These are phyloP conservation scores for Aureobasidium zeae DNA, from an alignment of 2,329 filamentous ascomycete genomes.

Conservation along the genomic window DNA sequence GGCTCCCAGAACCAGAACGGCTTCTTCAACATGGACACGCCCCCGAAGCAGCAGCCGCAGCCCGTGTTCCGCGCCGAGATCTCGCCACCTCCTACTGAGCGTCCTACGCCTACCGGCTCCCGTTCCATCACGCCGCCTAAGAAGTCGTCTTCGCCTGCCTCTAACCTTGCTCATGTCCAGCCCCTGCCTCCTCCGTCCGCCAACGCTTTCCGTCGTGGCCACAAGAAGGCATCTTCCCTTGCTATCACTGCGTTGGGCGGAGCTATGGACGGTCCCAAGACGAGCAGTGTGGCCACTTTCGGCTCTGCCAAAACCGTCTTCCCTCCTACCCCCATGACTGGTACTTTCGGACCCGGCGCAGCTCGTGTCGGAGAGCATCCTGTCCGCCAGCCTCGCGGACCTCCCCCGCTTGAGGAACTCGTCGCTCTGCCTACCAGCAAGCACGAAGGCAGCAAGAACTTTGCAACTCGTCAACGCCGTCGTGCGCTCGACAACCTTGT, in stretches of 20 bases:
- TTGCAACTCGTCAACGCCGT: slow-evolving; percentile 82
- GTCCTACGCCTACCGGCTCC: slow-evolving; percentile 40
- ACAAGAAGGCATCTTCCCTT: slow-evolving; percentile 70
- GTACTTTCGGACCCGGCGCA: slow-evolving; percentile 86
- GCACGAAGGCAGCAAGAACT: slow-evolving; percentile 95
- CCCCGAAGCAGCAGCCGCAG: slow-evolving; percentile 19
- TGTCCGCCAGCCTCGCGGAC: slow-evolving; percentile 82
- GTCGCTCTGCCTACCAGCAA: slow-evolving; percentile 82
- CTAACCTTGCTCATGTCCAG: slow-evolving; percentile 46
- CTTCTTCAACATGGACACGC: slow-evolving; percentile 11
- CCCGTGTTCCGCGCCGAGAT: slow-evolving; percentile 68
- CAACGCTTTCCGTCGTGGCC: slow-evolving; percentile 84
- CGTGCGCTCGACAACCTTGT: slow-evolving; percentile 88
- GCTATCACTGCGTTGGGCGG: slow-evolving; percentile 49
- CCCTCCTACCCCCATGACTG: slow-evolving; percentile 69
- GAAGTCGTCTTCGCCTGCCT: slow-evolving; percentile 56
- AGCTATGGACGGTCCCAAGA: slow-evolving; percentile 57
- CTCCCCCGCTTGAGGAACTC: slow-evolving; percentile 85
- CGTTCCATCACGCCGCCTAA: slow-evolving; percentile 59
- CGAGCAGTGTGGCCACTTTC: slow-evolving; percentile 44
- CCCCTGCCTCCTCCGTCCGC: slow-evolving; percentile 81
- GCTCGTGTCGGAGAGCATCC: slow-evolving; percentile 91
- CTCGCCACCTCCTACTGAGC: slow-evolving; percentile 59
- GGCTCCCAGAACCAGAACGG: slow-evolving; percentile 23
- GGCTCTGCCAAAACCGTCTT: slow-evolving; percentile 44